Conservation (phyloP, 208 protist species). For the Leishmania mexicana region DNA sequence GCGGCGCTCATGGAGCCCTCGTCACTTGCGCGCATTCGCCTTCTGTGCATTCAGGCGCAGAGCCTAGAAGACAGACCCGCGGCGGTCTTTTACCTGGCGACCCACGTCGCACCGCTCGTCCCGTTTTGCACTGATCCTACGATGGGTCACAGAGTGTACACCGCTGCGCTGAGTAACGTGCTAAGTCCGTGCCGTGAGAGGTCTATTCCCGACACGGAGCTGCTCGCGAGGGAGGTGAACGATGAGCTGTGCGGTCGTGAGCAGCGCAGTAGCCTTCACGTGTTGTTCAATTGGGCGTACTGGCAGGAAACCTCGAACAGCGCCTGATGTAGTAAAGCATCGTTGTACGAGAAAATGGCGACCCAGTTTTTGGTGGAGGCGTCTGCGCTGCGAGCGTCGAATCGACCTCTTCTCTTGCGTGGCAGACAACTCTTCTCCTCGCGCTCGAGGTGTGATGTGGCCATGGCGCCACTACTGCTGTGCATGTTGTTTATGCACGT, state of each 20-base stretch:
- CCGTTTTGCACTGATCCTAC: slow-evolving; percentile 35
- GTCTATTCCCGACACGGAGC: slow-evolving; percentile 13
- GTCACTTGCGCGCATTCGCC: slow-evolving; percentile 52
- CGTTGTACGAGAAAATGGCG: not conserved
- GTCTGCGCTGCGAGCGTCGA: not conserved
- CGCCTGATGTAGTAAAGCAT: not conserved
- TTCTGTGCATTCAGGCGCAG: slow-evolving; percentile 63
- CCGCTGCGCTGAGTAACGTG: slow-evolving; percentile 18
- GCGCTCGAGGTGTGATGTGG: not conserved
- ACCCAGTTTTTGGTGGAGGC: not conserved
- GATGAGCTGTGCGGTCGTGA: slow-evolving; percentile 49
- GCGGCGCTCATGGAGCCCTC: slow-evolving; percentile 48
- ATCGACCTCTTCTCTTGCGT: not conserved
- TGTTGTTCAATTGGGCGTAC: slow-evolving; percentile 70
- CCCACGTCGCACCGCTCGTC: slow-evolving; percentile 52
- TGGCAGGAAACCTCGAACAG: slow-evolving; percentile 41
- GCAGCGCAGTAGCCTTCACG: slow-evolving; percentile 55
- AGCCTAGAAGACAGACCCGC: slow-evolving; percentile 23
- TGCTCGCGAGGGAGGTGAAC: slow-evolving; percentile 67
- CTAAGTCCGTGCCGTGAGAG: slow-evolving; percentile 25
- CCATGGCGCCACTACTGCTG: not conserved
- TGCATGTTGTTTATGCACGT: not conserved
- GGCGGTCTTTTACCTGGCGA: slow-evolving; percentile 45
- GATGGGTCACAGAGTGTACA: slow-evolving; percentile 39
- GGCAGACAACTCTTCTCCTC: not conserved